A percentile compares a stretch with the other conserved stretches of the same genome.
phyloP scores from a whole-genome alignment of 192 early-diverging fungal genomes.

The Jimgerdemannia lactiflua region DNA sequence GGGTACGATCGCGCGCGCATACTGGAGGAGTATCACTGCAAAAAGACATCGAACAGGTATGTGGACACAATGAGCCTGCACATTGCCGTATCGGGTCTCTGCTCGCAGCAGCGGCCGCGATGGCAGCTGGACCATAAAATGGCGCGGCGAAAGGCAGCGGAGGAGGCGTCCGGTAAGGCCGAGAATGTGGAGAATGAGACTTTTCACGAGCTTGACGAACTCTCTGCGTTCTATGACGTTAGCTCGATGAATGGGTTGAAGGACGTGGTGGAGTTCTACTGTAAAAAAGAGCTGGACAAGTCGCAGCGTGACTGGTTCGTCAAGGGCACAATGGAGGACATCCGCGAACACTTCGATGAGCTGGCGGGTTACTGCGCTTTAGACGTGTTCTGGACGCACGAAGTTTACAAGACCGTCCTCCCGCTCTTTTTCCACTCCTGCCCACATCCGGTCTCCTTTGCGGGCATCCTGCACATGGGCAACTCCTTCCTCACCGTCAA shows the following conservation, averaged over 20 bases:
- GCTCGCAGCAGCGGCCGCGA: slow-evolving; percentile 78
- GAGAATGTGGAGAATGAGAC: too few species aligned
- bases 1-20: slow-evolving; percentile 89
- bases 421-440: slow-evolving; percentile 75
- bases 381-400: slow-evolving; percentile 80
- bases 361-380: slow-evolving; percentile 82
- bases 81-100: slow-evolving; percentile 83
- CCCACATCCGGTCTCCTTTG: slow-evolving; percentile 93
- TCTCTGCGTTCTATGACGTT: slow-evolving; percentile 44
- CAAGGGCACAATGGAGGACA: slow-evolving; percentile 53
- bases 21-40: slow-evolving; percentile 77
- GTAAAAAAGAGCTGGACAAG: slow-evolving; percentile 66
- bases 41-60: slow-evolving; percentile 56
- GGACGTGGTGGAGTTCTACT: slow-evolving; percentile 79
- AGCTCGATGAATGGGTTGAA: slow-evolving; percentile 74
- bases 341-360: slow-evolving; percentile 59
- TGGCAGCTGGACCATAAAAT: slow-evolving; percentile 76
- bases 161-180: neutral
- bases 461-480: slow-evolving; percentile 87
- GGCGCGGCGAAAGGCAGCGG: slow-evolving; percentile 4
- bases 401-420: slow-evolving; percentile 66
- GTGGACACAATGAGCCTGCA: slow-evolving; percentile 96
- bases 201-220: neutral
- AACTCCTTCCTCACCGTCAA: slow-evolving; percentile 80
- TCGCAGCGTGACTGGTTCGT: slow-evolving; percentile 55